Evolutionary conservation across 805 yeast genomes (phyloP).

Genomic region (Martiniozyma abietophila): DNA sequence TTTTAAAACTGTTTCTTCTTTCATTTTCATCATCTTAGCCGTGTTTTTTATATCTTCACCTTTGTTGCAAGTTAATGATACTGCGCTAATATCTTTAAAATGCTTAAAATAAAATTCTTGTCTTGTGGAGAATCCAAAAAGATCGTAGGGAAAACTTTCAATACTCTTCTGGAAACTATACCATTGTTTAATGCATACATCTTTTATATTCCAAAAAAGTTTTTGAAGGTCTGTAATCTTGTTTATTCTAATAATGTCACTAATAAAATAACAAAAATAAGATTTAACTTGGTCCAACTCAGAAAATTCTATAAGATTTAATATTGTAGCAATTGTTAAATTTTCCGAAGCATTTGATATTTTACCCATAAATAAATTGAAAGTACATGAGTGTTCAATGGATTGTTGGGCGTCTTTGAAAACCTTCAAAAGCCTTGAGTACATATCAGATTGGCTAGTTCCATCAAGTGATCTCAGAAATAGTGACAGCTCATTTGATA

Average conservation of each 20-base stretch:
- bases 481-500: no score
- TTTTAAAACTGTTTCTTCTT: constrained; percentile 8
- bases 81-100: constrained; percentile 31
- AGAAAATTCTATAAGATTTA: constrained; percentile 35
- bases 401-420: constrained; percentile 31
- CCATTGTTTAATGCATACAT: constrained; percentile 37
- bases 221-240: constrained; percentile 9
- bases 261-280: constrained; percentile 25
- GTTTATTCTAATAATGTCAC: constrained; percentile 18
- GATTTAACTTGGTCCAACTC: constrained; percentile 24
- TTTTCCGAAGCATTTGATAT: constrained; percentile 26
- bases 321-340: constrained; percentile 28
- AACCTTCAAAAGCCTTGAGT: no score
- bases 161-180: constrained; percentile 25
- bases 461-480: no score
- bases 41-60: constrained; percentile 11
- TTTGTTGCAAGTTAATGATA: constrained; percentile 26
- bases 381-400: constrained; percentile 31
- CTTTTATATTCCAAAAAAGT: constrained; percentile 26
- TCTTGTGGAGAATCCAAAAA: constrained; percentile 29
- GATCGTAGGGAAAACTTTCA: constrained; percentile 30
- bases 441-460: no score
- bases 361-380: constrained; percentile 27
- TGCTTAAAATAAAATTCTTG: constrained; percentile 27
- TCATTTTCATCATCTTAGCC: constrained; percentile 9